Conservation (phyloP, 2,329 filamentous ascomycete species). For the Akanthomyces dipterigenus region DNA sequence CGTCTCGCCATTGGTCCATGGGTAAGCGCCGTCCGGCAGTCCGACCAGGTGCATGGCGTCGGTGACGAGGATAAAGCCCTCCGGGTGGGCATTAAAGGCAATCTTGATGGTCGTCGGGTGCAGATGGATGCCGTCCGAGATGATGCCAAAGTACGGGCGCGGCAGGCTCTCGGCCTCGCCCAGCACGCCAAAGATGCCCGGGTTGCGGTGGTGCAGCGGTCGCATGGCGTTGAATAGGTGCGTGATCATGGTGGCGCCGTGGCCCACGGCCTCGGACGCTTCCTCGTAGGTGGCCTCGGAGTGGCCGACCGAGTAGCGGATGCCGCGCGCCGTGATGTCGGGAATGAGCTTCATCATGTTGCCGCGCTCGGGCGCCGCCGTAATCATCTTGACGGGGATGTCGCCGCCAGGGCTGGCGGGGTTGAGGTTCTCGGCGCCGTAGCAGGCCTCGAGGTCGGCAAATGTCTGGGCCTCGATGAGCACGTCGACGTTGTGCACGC, state of each 20-base stretch:
- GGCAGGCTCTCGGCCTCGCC: constrained; percentile 54
- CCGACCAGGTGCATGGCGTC: constrained; percentile 88
- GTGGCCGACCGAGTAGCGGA: constrained; percentile 77
- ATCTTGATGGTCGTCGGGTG: constrained; percentile 86
- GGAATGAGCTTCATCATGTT: constrained; percentile 63
- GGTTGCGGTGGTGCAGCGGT: constrained; percentile 83
- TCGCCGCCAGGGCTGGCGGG: constrained; percentile 27
- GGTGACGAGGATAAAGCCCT: constrained; percentile 81
- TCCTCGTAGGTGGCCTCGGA: constrained; percentile 83
- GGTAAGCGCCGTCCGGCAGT: constrained; percentile 74
- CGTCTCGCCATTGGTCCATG: constrained; percentile 70
- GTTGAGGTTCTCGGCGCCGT: constrained; percentile 63
- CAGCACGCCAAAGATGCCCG: constrained; percentile 80
- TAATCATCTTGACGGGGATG: constrained; percentile 67
- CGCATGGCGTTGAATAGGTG: constrained; percentile 94
- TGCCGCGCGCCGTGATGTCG: constrained; percentile 55
- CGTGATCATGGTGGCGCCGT: constrained; percentile 82
- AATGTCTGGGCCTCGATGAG: constrained; percentile 59
- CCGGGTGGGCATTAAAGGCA: constrained; percentile 77
- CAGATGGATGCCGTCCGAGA: constrained; percentile 83
- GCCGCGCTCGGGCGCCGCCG: constrained; percentile 75
- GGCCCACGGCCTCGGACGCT: constrained; percentile 61
- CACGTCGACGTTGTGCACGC: constrained; percentile 72
- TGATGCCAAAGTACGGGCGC: constrained; percentile 79
- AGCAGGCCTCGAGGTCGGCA: constrained; percentile 60